phyloP scores from a whole-genome alignment of 805 yeast species.

The Wickerhamomyces hampshirensis region DNA sequence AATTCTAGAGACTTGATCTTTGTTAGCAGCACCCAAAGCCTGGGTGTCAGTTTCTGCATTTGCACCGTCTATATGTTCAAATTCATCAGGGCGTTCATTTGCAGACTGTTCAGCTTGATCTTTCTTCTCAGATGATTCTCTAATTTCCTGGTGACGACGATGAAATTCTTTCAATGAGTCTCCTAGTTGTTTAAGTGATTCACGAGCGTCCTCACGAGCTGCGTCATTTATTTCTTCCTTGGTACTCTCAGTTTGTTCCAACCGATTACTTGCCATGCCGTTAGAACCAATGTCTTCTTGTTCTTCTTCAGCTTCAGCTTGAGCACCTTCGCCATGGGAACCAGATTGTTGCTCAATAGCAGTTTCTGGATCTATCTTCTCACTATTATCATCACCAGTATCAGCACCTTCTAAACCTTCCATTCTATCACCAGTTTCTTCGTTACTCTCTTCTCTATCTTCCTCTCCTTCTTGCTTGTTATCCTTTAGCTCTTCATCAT shows the following conservation, averaged over 20 bases:
- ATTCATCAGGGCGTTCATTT: slow-evolving; percentile 75
- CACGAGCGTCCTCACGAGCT: slow-evolving; percentile 63
- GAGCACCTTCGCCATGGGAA: slow-evolving; percentile 59
- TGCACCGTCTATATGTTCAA: slow-evolving; percentile 78
- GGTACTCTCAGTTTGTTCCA: slow-evolving; percentile 38
- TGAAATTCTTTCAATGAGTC: slow-evolving; percentile 90
- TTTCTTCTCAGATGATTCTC: slow-evolving; percentile 53
- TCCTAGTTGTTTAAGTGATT: slow-evolving; percentile 83
- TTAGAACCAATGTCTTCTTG: slow-evolving; percentile 65
- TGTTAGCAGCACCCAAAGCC: slow-evolving; percentile 85
- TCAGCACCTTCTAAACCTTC: slow-evolving; percentile 56
- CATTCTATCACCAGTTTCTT: slow-evolving; percentile 36
- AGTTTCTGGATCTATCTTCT: slow-evolving; percentile 50
- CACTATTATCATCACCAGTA: slow-evolving; percentile 34
- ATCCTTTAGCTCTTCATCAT: slow-evolving; percentile 28
- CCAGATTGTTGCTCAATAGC: slow-evolving; percentile 59
- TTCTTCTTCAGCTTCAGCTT: slow-evolving; percentile 49
- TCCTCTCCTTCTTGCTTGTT: slow-evolving; percentile 29
- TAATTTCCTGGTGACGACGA: slow-evolving; percentile 82
- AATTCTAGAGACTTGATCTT: slow-evolving; percentile 71
- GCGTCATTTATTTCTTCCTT: slow-evolving; percentile 41
- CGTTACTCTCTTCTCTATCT: slow-evolving; percentile 36
- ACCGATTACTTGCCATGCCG: slow-evolving; percentile 45
- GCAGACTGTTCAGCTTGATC: slow-evolving; percentile 47
- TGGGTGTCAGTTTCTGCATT: slow-evolving; percentile 78